phyloP scores from a whole-genome alignment of 2,329 filamentous ascomycete species.

The Aspergillus flavus region DNA sequence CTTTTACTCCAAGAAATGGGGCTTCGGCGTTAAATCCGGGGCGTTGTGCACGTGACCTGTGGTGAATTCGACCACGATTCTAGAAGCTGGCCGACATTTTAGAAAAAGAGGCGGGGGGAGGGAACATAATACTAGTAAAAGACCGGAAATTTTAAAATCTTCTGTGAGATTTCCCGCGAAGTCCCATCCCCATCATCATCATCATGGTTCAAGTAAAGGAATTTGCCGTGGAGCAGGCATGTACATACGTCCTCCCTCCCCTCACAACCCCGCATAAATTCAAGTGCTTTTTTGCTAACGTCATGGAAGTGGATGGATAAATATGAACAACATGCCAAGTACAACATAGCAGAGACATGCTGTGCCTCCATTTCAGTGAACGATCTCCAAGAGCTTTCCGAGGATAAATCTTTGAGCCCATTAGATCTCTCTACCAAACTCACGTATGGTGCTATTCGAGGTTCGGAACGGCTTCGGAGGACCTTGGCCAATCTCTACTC shows the following conservation, averaged over 20 bases:
- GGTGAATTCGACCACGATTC: background rate
- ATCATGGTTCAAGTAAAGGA: conserved; percentile 46
- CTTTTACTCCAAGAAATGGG: no score
- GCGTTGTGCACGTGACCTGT: background rate
- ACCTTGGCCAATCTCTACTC: conserved; percentile 47
- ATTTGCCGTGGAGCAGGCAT: conserved; percentile 67
- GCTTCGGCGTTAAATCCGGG: background rate
- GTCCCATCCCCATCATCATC: background rate
- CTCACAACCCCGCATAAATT: conserved; percentile 34
- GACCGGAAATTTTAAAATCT: background rate
- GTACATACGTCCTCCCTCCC: conserved; percentile 25
- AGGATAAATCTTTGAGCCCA: conserved; percentile 35
- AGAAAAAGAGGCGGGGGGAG: no score
- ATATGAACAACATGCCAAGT: conserved; percentile 54
- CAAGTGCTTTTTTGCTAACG: conserved; percentile 59
- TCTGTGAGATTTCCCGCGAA: background rate
- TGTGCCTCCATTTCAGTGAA: conserved; percentile 73
- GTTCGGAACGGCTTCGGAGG: conserved; percentile 27
- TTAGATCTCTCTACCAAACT: conserved; percentile 29
- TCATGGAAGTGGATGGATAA: conserved; percentile 58
- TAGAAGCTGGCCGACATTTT: no score
- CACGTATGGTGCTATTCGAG: conserved; percentile 32
- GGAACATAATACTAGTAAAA: no score
- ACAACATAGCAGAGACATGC: conserved; percentile 80
- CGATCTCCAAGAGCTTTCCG: conserved; percentile 63